A percentile compares a stretch with the other conserved stretches of the same genome.
Conservation (phyloP, 768 basidiomycete species). For the Daedaleopsis nitida region DNA sequence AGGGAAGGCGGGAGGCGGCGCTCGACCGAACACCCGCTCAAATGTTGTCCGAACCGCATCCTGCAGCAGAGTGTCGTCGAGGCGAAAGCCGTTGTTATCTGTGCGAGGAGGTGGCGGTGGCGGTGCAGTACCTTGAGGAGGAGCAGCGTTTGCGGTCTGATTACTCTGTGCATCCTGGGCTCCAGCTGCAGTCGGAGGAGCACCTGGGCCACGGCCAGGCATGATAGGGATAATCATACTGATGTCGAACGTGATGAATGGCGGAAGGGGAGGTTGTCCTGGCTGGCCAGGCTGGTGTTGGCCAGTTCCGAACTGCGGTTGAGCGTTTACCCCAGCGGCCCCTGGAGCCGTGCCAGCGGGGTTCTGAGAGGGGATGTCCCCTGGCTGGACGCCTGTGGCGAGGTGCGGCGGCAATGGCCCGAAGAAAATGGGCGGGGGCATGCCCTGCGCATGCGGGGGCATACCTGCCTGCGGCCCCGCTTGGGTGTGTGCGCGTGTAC, state of each 20-base stretch:
- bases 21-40: constrained; percentile 11
- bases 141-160: not conserved
- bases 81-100: constrained; percentile 13
- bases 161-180: not conserved
- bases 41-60: constrained; percentile 14
- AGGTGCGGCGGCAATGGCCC: constrained; percentile 7
- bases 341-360: not conserved
- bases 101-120: constrained; percentile 10
- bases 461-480: not conserved
- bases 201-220: constrained; percentile 11
- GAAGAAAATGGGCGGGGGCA: constrained; percentile 1
- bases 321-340: not conserved
- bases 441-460: constrained; percentile 4
- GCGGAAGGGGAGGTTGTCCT: constrained; percentile 6
- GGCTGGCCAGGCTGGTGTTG: constrained; percentile 1
- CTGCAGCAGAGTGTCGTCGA: constrained; percentile 13
- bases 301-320: not conserved
- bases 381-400: too few relatives aligned
- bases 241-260: constrained; percentile 26
- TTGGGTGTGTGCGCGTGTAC: constrained; percentile 8
- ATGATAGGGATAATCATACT: constrained; percentile 25
- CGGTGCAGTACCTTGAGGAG: constrained; percentile 1
- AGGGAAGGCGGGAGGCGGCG: not conserved
- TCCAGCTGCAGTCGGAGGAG: constrained; percentile 1
- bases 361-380: not conserved